Evolutionary conservation across 2,329 filamentous ascomycete genomes (phyloP).

Genomic region (Ilyonectria robusta): DNA sequence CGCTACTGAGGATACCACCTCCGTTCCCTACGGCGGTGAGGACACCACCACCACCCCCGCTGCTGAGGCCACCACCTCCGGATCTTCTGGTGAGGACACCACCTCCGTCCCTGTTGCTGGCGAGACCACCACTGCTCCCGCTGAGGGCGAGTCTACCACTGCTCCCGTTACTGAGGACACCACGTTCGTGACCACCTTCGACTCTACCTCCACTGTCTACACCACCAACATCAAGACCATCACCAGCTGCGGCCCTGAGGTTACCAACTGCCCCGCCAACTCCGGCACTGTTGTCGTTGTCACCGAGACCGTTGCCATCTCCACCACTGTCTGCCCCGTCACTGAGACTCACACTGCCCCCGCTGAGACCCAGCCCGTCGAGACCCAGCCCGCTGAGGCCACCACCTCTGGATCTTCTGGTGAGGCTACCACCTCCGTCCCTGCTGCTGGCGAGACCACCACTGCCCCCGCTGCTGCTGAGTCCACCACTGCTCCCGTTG

Average conservation of each 20-base stretch:
- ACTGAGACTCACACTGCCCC: slow-evolving; percentile 61
- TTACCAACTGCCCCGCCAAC: slow-evolving; percentile 66
- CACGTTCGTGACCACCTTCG: slow-evolving; percentile 54
- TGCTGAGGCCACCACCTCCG: slow-evolving; percentile 17
- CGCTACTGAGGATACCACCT: slow-evolving; percentile 25
- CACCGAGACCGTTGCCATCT: slow-evolving; percentile 69
- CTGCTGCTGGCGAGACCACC: slow-evolving; percentile 26
- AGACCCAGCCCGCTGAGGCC: slow-evolving; percentile 30
- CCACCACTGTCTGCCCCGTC: slow-evolving; percentile 74
- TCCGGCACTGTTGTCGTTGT: slow-evolving; percentile 61
- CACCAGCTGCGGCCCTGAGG: slow-evolving; percentile 62
- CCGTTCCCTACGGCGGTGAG: background rate
- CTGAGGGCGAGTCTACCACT: background rate
- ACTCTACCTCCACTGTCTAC: slow-evolving; percentile 65
- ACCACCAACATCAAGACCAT: slow-evolving; percentile 65
- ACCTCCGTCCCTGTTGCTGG: slow-evolving; percentile 29
- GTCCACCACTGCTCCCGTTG: slow-evolving; percentile 17
- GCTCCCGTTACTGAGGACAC: no score
- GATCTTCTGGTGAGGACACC: slow-evolving; percentile 28
- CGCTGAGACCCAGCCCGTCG: slow-evolving; percentile 32
- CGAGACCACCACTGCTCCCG: slow-evolving; percentile 20
- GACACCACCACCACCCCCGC: slow-evolving; percentile 37
- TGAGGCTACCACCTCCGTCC: slow-evolving; percentile 36
- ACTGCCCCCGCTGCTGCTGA: slow-evolving; percentile 26
- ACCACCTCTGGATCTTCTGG: slow-evolving; percentile 27